Percentiles rank a stretch among this genome's conserved stretches.
Evolutionary conservation across 2,329 filamentous ascomycete species (phyloP).

Genomic region (Ophiosphaerella narmari): DNA sequence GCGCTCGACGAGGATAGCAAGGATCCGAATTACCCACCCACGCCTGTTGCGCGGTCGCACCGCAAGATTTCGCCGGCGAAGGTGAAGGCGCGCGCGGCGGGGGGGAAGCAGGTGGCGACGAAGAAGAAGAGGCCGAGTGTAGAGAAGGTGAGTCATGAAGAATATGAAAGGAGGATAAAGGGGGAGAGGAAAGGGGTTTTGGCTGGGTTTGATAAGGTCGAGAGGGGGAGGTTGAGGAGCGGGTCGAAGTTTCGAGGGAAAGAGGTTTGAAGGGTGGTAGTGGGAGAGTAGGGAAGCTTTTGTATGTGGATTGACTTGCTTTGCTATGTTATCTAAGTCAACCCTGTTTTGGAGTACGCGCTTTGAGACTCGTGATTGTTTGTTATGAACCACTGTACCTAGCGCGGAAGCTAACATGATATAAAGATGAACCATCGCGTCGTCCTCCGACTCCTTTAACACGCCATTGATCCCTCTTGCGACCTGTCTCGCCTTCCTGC

Average conservation of each 20-base stretch:
- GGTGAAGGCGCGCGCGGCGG: not conserved
- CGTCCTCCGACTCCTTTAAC: too few species aligned
- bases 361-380: too few species aligned
- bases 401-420: too few species aligned
- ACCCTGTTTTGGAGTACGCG: too few species aligned
- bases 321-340: too few species aligned
- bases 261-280: too few species aligned
- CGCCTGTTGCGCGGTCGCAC: not conserved
- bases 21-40: not conserved
- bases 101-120: not conserved
- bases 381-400: too few species aligned
- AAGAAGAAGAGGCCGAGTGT: not conserved
- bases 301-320: too few species aligned
- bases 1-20: constrained; percentile 1
- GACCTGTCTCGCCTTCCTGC: too few species aligned
- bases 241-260: not conserved
- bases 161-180: not conserved
- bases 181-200: not conserved
- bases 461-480: too few species aligned
- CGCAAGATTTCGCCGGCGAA: not conserved
- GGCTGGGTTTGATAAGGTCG: not conserved
- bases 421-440: too few species aligned
- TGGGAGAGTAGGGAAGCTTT: too few species aligned
- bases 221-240: constrained; percentile 6
- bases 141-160: not conserved